Evolutionary conservation across 441 rosid species (phyloP), one percentile per base, ranked within the genome.

Genomic region (Croton setiger): DNA sequence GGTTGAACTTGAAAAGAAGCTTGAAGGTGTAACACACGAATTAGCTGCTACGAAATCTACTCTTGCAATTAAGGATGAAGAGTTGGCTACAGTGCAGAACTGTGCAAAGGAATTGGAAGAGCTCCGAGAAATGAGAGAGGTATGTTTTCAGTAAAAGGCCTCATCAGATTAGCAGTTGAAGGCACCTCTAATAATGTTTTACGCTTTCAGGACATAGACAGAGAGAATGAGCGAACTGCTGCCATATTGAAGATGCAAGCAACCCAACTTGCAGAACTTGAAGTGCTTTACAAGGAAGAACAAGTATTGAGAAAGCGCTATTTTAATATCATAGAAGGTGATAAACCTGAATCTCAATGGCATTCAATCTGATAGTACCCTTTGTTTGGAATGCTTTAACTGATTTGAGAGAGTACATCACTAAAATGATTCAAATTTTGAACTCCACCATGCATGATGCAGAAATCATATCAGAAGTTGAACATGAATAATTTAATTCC

Each of bases 221-320:
- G 98, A 78, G 92, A 95, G 78, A 95, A 95, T 76, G 95, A 90
- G 79, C 98, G 89, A 82, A 95, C 98, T 74, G 97, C 98, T 74
- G 85, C 96, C 66, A 90, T 95, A 78, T 79, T 95, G 84, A 95
- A 88, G 83, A 92, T 88, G 99, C 99, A 95, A 76, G 95, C 88
- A 66, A 80, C 86, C 68, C 98, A 92, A 84, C 90, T 95, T 76
- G 92, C 91, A 51, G 99, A 92, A 80, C 77, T 90, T 58, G 98
- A 95, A 79, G 75, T 71, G 6, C 90, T 89, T 53, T 95, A 95
- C 36, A 92, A 90, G 82, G 97, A 95, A 78, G 99, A 95, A 69
- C 98, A 95, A 78, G 75, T 88, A 71, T 63, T 92, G 66, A 81
- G 98, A 74, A 95, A 95, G 76, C 86, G 91, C 56, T 95, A 90